These are phyloP conservation scores for Candida tibetensis DNA, from an alignment of 805 yeast genomes.

Conservation along the genomic window DNA sequence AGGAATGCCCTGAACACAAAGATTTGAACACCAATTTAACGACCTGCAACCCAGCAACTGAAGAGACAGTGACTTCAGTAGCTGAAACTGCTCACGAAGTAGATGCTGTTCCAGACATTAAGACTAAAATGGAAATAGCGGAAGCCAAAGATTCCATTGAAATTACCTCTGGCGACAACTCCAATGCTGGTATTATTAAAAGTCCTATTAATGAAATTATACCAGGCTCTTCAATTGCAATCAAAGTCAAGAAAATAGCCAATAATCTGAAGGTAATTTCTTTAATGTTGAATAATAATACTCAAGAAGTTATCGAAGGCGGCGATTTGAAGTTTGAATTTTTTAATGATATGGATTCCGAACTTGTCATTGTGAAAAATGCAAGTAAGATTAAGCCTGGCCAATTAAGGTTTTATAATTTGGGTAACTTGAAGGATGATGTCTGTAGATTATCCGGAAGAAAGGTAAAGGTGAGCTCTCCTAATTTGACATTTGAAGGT, in stretches of 20 bases:
- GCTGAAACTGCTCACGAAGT: too few species aligned
- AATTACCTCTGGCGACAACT: not conserved
- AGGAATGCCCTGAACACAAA: too few species aligned
- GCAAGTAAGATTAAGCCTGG: conserved; percentile 24
- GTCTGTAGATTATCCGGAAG: conserved; percentile 15
- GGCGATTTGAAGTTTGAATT: conserved; percentile 31
- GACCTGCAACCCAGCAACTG: too few species aligned
- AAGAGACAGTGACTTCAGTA: too few species aligned
- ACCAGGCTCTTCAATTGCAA: conserved; percentile 3
- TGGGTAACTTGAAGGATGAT: conserved; percentile 17
- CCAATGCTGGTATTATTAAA: too few species aligned
- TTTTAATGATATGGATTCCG: conserved; percentile 12
- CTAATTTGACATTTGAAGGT: conserved; percentile 17
- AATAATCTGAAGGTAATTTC: conserved; percentile 20
- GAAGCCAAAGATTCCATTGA: not conserved
- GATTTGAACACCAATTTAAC: too few species aligned
- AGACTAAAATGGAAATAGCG: not conserved
- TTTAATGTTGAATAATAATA: conserved; percentile 22
- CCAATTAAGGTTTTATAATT: conserved; percentile 26
- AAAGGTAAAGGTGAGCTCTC: conserved; percentile 18
- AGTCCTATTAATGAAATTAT: too few species aligned
- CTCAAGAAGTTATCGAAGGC: conserved; percentile 21
- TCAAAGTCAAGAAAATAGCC: conserved; percentile 17
- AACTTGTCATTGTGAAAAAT: conserved; percentile 20
- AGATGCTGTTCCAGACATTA: not conserved